Evolutionary conservation across 2,329 filamentous ascomycete species (phyloP).

Genomic region (Neofusicoccum ribis): DNA sequence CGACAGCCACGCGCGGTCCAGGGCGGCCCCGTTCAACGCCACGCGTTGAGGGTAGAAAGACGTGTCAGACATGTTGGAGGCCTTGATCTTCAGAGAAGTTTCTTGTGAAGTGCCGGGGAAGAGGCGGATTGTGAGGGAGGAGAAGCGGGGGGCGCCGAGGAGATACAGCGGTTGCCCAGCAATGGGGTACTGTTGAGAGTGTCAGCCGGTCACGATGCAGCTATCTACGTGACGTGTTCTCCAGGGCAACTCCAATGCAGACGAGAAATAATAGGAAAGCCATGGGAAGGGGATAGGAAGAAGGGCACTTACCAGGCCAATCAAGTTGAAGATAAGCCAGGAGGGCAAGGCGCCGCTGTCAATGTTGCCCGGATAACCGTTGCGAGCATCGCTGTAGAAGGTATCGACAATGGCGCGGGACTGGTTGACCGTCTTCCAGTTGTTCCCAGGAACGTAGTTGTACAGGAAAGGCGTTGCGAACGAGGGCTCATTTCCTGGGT

Average conservation of each 20-base stretch:
- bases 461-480: conserved; percentile 44
- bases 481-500: conserved; percentile 38
- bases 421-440: conserved; percentile 30
- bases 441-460: conserved; percentile 37
- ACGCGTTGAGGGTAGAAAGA: conserved; percentile 24
- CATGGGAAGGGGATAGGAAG: too few relatives aligned
- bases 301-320: conserved; percentile 37
- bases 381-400: conserved; percentile 42
- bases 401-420: conserved; percentile 35
- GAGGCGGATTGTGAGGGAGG: conserved; percentile 28
- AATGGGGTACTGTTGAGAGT: conserved; percentile 39
- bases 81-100: conserved; percentile 20
- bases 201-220: neutral
- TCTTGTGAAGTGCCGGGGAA: conserved; percentile 22
- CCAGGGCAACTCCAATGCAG: too few relatives aligned
- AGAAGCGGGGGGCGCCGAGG: conserved; percentile 49
- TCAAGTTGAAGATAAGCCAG: conserved; percentile 54
- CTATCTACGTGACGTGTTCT: too few relatives aligned
- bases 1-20: conserved; percentile 23
- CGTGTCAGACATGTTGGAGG: conserved; percentile 18
- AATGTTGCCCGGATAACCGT: conserved; percentile 49
- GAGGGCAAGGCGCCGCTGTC: conserved; percentile 52
- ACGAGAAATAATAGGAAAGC: too few relatives aligned
- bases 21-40: conserved; percentile 20
- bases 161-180: conserved; percentile 52